Percentiles rank a stretch among this genome's conserved stretches.
Evolutionary conservation across 2,329 filamentous ascomycete genomes (phyloP).

Genomic region (Fusarium penzigii): DNA sequence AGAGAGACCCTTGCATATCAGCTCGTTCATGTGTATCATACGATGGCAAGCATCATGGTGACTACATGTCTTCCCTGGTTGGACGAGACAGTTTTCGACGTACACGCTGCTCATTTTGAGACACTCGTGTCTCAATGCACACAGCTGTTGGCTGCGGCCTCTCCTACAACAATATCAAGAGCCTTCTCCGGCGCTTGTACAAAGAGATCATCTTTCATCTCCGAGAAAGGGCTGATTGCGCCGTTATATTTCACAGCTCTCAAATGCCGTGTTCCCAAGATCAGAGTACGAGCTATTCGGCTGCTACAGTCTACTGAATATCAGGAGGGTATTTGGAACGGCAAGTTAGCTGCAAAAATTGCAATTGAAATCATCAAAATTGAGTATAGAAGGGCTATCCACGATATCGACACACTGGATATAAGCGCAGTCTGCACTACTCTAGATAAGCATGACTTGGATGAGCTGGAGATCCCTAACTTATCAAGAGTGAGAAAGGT

Average conservation of each 20-base stretch:
- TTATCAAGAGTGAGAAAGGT: no score
- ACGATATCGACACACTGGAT: constrained; percentile 2
- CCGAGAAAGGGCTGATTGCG: constrained; percentile 46
- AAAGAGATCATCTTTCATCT: constrained; percentile 26
- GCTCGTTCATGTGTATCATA: constrained; percentile 41
- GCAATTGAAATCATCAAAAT: constrained; percentile 39
- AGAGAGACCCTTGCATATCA: constrained; percentile 1
- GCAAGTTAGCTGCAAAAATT: constrained; percentile 31
- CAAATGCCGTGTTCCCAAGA: constrained; percentile 46
- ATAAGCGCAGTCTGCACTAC: no score
- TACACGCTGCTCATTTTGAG: constrained; percentile 33
- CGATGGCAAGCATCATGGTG: constrained; percentile 45
- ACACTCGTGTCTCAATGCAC: constrained; percentile 31
- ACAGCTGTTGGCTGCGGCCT: constrained; percentile 5
- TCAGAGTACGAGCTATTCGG: constrained; percentile 41
- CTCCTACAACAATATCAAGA: no score
- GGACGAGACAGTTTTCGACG: constrained; percentile 41
- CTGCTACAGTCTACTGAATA: constrained; percentile 33
- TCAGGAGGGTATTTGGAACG: constrained; percentile 46
- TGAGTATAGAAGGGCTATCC: constrained; percentile 35
- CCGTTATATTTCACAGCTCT: constrained; percentile 47
- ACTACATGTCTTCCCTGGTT: constrained; percentile 32
- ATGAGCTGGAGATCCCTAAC: no score
- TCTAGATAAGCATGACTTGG: no score
- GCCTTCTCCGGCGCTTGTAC: constrained; percentile 29